These are phyloP conservation scores for Plasmodium relictum DNA, from an alignment of 169 alveolate genomes.

Conservation along the genomic window DNA sequence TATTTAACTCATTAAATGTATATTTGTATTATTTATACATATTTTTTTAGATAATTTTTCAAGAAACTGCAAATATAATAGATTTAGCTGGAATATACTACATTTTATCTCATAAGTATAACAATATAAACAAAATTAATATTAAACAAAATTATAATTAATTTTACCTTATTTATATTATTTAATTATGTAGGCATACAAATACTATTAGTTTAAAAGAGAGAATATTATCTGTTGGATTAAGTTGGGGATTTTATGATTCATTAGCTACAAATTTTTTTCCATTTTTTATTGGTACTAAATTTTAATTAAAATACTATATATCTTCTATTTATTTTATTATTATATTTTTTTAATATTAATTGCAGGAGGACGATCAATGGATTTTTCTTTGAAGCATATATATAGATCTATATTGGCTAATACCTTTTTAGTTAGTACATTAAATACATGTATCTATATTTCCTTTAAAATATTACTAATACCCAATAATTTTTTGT, in stretches of 20 bases:
- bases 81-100: constrained; percentile 63
- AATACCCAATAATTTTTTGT: neutral
- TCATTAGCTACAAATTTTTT: constrained; percentile 69
- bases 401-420: constrained; percentile 70
- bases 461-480: neutral
- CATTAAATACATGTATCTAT: neutral
- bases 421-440: constrained; percentile 62
- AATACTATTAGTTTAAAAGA: constrained; percentile 33
- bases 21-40: neutral
- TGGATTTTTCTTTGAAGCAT: constrained; percentile 69
- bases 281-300: constrained; percentile 47
- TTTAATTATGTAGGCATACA: constrained; percentile 22
- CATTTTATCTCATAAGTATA: constrained; percentile 53
- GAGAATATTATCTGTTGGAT: constrained; percentile 68
- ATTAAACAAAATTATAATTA: neutral
- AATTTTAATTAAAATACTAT: neutral
- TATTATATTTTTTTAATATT: neutral
- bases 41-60: constrained; percentile 45
- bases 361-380: constrained; percentile 43
- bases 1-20: neutral
- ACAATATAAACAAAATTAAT: neutral
- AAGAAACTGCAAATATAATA: constrained; percentile 38
- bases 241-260: constrained; percentile 74
- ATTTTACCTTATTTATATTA: neutral
- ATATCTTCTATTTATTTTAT: neutral